Percentiles rank a stretch among this genome's conserved stretches.
These are phyloP conservation scores for Colletotrichum cereale DNA, from an alignment of 2,329 filamentous ascomycete species.

Conservation along the genomic window DNA sequence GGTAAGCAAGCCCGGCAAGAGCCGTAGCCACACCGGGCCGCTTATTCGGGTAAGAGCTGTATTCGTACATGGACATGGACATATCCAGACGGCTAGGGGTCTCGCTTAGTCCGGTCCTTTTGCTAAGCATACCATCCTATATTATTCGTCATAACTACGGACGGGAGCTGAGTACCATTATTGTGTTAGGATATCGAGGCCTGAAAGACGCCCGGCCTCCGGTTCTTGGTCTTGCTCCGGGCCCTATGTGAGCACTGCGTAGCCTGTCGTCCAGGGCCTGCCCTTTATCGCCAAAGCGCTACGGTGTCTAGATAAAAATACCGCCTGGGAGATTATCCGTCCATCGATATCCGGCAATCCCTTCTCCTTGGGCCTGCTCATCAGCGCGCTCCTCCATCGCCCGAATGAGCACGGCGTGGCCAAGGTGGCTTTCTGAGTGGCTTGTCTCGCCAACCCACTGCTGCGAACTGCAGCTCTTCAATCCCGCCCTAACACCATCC, in stretches of 20 bases:
- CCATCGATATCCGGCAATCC: conserved; percentile 24
- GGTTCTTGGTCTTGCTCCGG: not conserved
- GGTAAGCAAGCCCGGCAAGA: not conserved
- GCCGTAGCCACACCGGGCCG: conserved; percentile 10
- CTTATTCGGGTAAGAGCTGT: conserved; percentile 15
- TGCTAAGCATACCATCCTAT: not conserved
- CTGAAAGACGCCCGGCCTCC: not conserved
- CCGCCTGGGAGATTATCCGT: conserved; percentile 32
- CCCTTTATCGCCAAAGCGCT: not conserved
- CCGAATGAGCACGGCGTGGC: not conserved
- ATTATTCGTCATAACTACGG: not conserved
- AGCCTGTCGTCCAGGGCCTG: not conserved
- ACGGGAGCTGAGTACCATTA: not conserved
- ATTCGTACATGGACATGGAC: conserved; percentile 10
- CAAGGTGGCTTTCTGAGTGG: conserved; percentile 2
- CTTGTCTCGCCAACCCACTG: conserved; percentile 1
- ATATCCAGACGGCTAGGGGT: conserved; percentile 6
- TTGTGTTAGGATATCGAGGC: not conserved
- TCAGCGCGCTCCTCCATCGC: not conserved
- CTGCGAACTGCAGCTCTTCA: conserved; percentile 16
- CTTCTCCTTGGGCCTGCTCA: conserved; percentile 8
- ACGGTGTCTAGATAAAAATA: not conserved
- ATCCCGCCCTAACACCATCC: conserved; percentile 27
- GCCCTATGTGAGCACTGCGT: conserved; percentile 1
- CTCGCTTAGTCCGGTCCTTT: not conserved